phyloP scores from a whole-genome alignment of 2,329 filamentous ascomycete species.

The Phaeoacremonium minimum region DNA sequence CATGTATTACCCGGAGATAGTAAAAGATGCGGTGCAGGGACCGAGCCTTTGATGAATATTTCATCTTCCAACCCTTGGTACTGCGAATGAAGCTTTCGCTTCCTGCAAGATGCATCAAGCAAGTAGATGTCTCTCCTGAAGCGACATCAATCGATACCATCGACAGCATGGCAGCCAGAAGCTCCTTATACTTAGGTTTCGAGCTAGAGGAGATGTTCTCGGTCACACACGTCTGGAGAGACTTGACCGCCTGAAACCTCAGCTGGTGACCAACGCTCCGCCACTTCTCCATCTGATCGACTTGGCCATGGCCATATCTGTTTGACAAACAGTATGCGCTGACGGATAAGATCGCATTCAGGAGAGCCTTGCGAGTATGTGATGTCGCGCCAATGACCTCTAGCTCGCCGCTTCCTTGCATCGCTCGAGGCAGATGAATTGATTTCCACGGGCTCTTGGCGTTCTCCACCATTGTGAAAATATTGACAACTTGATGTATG shows the following conservation, averaged over 20 bases:
- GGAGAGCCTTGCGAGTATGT: slow-evolving; percentile 13
- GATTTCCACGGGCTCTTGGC: slow-evolving; percentile 20
- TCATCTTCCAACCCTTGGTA: slow-evolving; percentile 11
- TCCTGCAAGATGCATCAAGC: slow-evolving; percentile 16
- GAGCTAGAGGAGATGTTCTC: slow-evolving; percentile 7
- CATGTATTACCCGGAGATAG: slow-evolving; percentile 16
- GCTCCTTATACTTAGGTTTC: slow-evolving; percentile 19
- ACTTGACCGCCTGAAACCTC: slow-evolving; percentile 12
- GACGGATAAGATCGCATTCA: slow-evolving; percentile 17
- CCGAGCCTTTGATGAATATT: neutral
- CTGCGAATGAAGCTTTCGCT: slow-evolving; percentile 14
- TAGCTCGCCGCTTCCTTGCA: slow-evolving; percentile 18
- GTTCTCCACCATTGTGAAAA: slow-evolving; percentile 21
- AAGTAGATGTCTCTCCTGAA: slow-evolving; percentile 17
- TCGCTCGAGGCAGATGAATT: slow-evolving; percentile 16
- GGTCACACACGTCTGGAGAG: slow-evolving; percentile 14
- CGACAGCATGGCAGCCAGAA: slow-evolving; percentile 19
- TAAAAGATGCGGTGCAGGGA: slow-evolving; percentile 18
- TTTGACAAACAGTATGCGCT: slow-evolving; percentile 19
- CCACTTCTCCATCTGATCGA: slow-evolving; percentile 11
- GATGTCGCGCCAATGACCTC: slow-evolving; percentile 15
- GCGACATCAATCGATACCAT: slow-evolving; percentile 20
- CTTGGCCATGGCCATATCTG: slow-evolving; percentile 7
- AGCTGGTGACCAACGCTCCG: slow-evolving; percentile 6
- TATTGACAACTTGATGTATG: slow-evolving; percentile 14